A percentile compares a stretch with the other conserved stretches of the same genome.
These are phyloP conservation scores for Monosiga brevicollis DNA, from an alignment of 78 protist genomes.

Conservation along the genomic window DNA sequence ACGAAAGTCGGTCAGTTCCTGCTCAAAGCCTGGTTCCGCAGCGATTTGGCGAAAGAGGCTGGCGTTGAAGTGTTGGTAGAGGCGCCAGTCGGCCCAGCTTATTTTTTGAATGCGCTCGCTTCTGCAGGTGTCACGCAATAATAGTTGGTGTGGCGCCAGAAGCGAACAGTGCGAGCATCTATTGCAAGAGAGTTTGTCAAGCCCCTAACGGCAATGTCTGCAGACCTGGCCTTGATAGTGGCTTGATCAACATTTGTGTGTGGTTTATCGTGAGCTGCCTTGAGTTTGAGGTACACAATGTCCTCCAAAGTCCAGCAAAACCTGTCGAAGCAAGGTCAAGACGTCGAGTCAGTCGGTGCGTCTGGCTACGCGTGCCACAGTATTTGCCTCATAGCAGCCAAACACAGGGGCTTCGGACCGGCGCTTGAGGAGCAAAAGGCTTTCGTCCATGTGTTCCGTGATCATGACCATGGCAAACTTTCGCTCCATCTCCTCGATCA, in stretches of 20 bases:
- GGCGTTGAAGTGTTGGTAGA: neutral
- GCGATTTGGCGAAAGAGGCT: neutral
- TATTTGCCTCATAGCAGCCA: neutral
- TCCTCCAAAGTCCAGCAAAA: neutral
- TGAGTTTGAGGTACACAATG: neutral
- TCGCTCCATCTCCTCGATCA: neutral
- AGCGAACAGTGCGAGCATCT: too few relatives aligned
- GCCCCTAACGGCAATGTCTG: too few relatives aligned
- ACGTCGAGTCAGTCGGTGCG: neutral
- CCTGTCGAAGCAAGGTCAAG: neutral
- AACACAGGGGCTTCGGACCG: too few relatives aligned
- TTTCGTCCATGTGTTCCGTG: neutral
- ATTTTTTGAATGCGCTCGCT: neutral
- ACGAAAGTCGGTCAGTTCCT: neutral
- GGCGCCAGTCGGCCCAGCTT: neutral
- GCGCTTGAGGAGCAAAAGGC: neutral
- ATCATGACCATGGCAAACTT: neutral
- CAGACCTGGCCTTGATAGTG: too few relatives aligned
- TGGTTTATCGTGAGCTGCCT: neutral
- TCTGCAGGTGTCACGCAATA: too few relatives aligned
- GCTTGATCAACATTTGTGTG: too few relatives aligned
- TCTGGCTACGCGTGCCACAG: neutral
- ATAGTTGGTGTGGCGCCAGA: too few relatives aligned
- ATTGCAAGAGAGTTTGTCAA: too few relatives aligned
- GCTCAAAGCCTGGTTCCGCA: neutral